Conservation (phyloP, 2,329 filamentous ascomycete species). For the Colletotrichum chlorophyti region DNA sequence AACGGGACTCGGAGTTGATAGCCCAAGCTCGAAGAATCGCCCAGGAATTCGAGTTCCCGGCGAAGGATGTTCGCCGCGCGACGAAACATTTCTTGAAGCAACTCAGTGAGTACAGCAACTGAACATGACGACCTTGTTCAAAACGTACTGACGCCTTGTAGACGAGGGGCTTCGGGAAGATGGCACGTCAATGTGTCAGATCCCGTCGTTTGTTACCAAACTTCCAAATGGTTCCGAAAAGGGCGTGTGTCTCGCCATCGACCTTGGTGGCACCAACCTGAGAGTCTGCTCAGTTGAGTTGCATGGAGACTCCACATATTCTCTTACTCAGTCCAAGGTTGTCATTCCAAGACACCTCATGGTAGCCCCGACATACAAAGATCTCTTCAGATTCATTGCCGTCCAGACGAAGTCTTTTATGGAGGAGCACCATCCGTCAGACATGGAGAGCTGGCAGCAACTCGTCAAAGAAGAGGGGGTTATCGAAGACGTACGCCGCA, state of each 20-base stretch:
- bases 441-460: conserved; percentile 9
- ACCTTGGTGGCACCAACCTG: conserved; percentile 43
- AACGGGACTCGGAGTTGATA: background rate
- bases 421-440: conserved; percentile 57
- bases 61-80: conserved; percentile 12
- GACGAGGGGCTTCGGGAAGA: conserved; percentile 51
- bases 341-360: conserved; percentile 33
- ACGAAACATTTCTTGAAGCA: conserved; percentile 30
- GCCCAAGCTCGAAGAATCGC: conserved; percentile 1
- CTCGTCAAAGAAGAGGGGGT: background rate
- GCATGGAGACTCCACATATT: conserved; percentile 71
- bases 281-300: conserved; percentile 40
- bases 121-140: background rate
- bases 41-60: conserved; percentile 8
- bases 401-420: conserved; percentile 76
- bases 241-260: conserved; percentile 47
- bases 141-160: conserved; percentile 33
- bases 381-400: conserved; percentile 78
- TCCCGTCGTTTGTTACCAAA: conserved; percentile 78
- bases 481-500: background rate
- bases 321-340: conserved; percentile 65
- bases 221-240: conserved; percentile 82
- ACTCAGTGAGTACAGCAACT: conserved; percentile 24
- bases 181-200: conserved; percentile 56
- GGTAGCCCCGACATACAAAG: conserved; percentile 44